Evolutionary conservation across 164 flowering plant genomes (phyloP), one percentile per base, ranked within the genome.

Genomic region (Paratinospora sagittata): DNA sequence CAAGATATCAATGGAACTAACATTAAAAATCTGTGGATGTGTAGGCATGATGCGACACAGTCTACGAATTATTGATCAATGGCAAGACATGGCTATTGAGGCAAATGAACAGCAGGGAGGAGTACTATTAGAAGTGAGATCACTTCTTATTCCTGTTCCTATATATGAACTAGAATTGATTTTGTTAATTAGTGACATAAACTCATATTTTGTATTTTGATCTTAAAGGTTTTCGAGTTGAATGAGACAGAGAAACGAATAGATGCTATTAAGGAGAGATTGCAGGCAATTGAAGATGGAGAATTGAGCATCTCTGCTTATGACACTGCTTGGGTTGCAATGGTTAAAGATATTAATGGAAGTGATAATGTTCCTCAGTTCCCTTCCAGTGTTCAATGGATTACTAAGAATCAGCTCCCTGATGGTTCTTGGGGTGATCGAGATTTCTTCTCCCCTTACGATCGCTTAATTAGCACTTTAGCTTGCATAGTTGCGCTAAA

Each of bases 401-500:
- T 94, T 1, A 84, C 83, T 2, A 75, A 82, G 8, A 82, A 92
- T 70, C 97, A 94, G 70, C 88, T 87, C 17, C 39, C 78, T 0
- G 98, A 94, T 57, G 98, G 98, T 1, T 94, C 98, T 0, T 94
- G 98, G 97, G 98, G 98, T 1, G 98, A 94, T 57, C 43, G n/a
- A 3, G 1, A 3, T 0, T 68, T 85, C 0, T 94, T 90, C 72
- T 70, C 78, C 0, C 85, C 91, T 30, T 87, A 90, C 27, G 98
- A 94, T 69, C 81, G 98, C 17, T 69, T 92, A 0, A 69, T 94
- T 49, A 88, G 81, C 87, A 90, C 98, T 0, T 70, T 92, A 19
- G 98, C 93, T 16, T 90, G 97, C 69, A 86, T 90, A 0, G 65
- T 87, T 57, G 97, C 97, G 0, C 75, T 94, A 66, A 90, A 82